Evolutionary conservation across 495 filamentous ascomycete species (phyloP).

Genomic region (Aspergillus nidulans): DNA sequence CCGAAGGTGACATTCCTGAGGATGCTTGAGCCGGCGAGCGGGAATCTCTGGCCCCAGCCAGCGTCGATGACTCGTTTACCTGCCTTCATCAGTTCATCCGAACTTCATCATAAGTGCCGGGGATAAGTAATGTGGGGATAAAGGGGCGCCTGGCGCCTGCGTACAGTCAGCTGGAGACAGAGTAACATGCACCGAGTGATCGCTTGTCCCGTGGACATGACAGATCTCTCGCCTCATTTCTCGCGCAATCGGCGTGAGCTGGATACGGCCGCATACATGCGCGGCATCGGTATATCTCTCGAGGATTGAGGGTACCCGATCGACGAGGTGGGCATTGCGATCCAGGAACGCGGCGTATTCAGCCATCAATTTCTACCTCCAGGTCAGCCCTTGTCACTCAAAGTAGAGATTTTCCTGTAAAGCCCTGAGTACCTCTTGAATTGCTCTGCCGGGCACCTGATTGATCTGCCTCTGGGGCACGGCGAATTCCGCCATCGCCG

Average conservation of each 20-base stretch:
- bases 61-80: constrained; percentile 69
- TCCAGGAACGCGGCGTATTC: constrained; percentile 22
- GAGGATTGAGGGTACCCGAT: constrained; percentile 21
- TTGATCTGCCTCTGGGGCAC: constrained; percentile 34
- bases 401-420: not conserved
- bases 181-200: constrained; percentile 71
- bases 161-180: constrained; percentile 68
- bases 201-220: constrained; percentile 64
- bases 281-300: constrained; percentile 30
- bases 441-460: constrained; percentile 22
- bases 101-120: too few relatives aligned
- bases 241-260: constrained; percentile 14
- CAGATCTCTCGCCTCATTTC: constrained; percentile 60
- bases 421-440: constrained; percentile 24
- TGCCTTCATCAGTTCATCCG: constrained; percentile 7
- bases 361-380: constrained; percentile 24
- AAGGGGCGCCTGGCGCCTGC: not conserved
- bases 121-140: too few relatives aligned
- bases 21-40: constrained; percentile 55
- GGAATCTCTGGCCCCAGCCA: constrained; percentile 89
- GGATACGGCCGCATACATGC: constrained; percentile 24
- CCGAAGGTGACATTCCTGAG: constrained; percentile 45
- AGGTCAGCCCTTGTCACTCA: not conserved
- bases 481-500: constrained; percentile 29
- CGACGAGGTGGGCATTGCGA: constrained; percentile 31